Conservation (phyloP, 495 filamentous ascomycete genomes). For the Poronia punctata region DNA sequence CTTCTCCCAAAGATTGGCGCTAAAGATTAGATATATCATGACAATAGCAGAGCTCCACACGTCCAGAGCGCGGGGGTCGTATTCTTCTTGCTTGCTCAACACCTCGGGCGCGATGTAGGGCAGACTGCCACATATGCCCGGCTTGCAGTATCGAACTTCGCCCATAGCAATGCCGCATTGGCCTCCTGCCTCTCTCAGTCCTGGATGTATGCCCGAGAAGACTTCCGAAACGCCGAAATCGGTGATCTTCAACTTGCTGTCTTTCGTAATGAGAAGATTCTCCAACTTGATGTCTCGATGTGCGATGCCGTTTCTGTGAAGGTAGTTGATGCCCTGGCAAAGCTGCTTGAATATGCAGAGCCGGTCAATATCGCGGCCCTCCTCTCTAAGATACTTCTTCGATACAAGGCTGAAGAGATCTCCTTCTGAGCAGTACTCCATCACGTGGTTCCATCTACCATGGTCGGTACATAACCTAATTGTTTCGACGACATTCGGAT, state of each 20-base stretch:
- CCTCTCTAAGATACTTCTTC: slow-evolving; percentile 51
- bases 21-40: slow-evolving; percentile 59
- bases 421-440: slow-evolving; percentile 73
- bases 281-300: slow-evolving; percentile 81
- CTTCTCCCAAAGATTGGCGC: slow-evolving; percentile 57
- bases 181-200: slow-evolving; percentile 53
- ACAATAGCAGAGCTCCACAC: slow-evolving; percentile 75
- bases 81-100: slow-evolving; percentile 53
- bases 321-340: slow-evolving; percentile 59
- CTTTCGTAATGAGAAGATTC: slow-evolving; percentile 62
- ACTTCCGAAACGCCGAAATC: slow-evolving; percentile 77
- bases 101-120: slow-evolving; percentile 79
- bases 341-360: slow-evolving; percentile 78
- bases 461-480: slow-evolving; percentile 60
- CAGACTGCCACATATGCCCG: slow-evolving; percentile 67
- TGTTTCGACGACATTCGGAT: slow-evolving; percentile 74
- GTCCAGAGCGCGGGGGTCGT: slow-evolving; percentile 69
- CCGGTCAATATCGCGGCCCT: slow-evolving; percentile 59
- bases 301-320: slow-evolving; percentile 65
- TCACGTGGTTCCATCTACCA: slow-evolving; percentile 70
- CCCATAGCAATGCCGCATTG: slow-evolving; percentile 60
- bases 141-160: slow-evolving; percentile 57
- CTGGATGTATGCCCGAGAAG: slow-evolving; percentile 67
- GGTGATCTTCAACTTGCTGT: slow-evolving; percentile 70
- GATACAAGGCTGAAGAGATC: slow-evolving; percentile 65